phyloP scores from a whole-genome alignment of 2,329 filamentous ascomycete species.

The Diplodia mutila region DNA sequence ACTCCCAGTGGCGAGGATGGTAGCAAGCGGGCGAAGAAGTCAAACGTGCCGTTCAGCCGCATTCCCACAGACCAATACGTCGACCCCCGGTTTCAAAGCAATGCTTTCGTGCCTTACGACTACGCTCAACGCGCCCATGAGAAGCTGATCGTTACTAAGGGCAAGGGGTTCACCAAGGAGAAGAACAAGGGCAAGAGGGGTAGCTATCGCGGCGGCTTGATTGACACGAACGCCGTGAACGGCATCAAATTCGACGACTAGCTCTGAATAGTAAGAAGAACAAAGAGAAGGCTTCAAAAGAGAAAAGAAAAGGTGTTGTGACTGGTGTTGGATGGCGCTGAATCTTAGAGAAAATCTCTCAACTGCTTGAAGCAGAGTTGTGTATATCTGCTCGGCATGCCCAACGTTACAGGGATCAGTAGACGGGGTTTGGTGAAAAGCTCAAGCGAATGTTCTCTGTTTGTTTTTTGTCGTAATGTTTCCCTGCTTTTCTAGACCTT shows the following conservation, averaged over 20 bases:
- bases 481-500: not conserved
- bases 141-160: constrained; percentile 86
- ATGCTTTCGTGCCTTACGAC: constrained; percentile 79
- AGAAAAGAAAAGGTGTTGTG: not conserved
- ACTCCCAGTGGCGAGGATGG: constrained; percentile 30
- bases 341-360: not conserved
- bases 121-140: constrained; percentile 89
- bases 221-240: constrained; percentile 81
- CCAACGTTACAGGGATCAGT: not conserved
- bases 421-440: not conserved
- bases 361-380: not conserved
- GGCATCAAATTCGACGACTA: constrained; percentile 94
- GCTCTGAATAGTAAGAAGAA: not conserved
- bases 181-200: constrained; percentile 90
- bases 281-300: not conserved
- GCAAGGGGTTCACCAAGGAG: constrained; percentile 98
- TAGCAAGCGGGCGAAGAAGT: constrained; percentile 52
- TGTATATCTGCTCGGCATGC: not conserved
- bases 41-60: constrained; percentile 74
- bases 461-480: not conserved
- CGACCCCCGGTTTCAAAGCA: constrained; percentile 72
- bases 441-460: not conserved
- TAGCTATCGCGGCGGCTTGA: constrained; percentile 84
- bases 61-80: constrained; percentile 71
- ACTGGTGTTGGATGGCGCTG: not conserved